Percentiles rank a stretch among this genome's conserved stretches.
Evolutionary conservation across 805 yeast species (phyloP).

Genomic region (Wickerhamiella azymoides): DNA sequence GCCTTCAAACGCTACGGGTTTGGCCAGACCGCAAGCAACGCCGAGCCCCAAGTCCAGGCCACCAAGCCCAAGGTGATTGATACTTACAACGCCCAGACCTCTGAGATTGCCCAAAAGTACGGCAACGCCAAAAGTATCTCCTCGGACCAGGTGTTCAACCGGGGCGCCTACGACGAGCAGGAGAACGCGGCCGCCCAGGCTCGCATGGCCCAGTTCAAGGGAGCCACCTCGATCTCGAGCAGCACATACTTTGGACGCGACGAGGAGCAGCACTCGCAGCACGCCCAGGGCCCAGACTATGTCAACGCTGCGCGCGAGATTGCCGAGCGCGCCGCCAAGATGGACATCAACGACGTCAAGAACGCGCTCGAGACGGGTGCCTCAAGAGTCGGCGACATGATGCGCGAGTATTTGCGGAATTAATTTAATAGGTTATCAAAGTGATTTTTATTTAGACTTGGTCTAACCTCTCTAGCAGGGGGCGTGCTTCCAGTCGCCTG

Average conservation of each 20-base stretch:
- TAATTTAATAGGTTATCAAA: neutral
- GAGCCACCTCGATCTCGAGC: conserved; percentile 85
- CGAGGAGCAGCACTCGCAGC: conserved; percentile 32
- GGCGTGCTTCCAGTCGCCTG: conserved; percentile 6
- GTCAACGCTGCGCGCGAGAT: conserved; percentile 19
- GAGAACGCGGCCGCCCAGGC: conserved; percentile 67
- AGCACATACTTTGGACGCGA: conserved; percentile 85
- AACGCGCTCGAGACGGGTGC: conserved; percentile 94
- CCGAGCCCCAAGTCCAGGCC: conserved; percentile 15
- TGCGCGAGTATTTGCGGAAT: conserved; percentile 59
- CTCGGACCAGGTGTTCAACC: conserved; percentile 86
- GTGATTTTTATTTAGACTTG: too few relatives aligned
- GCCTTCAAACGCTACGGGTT: conserved; percentile 17
- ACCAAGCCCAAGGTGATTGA: conserved; percentile 34
- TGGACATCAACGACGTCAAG: conserved; percentile 76
- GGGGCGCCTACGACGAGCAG: conserved; percentile 65
- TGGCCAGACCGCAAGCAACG: conserved; percentile 19
- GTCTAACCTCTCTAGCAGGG: too few relatives aligned
- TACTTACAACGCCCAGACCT: conserved; percentile 18
- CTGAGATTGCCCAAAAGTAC: conserved; percentile 37
- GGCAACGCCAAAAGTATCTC: conserved; percentile 91
- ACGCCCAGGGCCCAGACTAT: conserved; percentile 19
- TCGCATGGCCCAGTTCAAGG: conserved; percentile 70
- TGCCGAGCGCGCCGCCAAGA: conserved; percentile 25
- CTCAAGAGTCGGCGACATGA: conserved; percentile 64